Evolutionary conservation across 1,139 yeast species (phyloP).

Genomic region (Williopsis jadinii): DNA sequence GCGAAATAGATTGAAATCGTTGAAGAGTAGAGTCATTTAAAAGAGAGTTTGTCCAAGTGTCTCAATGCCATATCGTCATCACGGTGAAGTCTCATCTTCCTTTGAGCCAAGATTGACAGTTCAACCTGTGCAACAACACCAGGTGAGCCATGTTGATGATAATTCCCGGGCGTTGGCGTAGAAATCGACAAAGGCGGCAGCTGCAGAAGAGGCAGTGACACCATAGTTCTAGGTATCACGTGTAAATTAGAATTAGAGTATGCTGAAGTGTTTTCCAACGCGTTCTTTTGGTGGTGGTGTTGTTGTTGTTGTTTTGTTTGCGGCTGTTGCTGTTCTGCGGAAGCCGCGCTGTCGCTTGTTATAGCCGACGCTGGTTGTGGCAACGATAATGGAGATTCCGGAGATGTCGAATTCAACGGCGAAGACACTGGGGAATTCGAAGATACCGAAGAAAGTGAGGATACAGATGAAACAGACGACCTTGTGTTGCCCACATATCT

Average conservation of each 20-base stretch:
- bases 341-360: not conserved
- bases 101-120: not conserved
- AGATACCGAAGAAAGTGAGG: not conserved
- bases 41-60: constrained; percentile 14
- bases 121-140: not conserved
- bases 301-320: too few species aligned
- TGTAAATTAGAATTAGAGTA: not conserved
- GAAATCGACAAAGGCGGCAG: not conserved
- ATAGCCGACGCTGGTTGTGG: not conserved
- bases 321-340: not conserved
- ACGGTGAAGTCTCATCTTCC: not conserved
- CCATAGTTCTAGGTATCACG: not conserved
- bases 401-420: not conserved
- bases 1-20: too few species aligned
- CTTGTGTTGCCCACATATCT: not conserved
- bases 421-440: not conserved
- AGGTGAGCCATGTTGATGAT: not conserved
- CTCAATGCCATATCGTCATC: constrained; percentile 15
- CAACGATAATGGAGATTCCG: not conserved
- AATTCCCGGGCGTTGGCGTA: not conserved
- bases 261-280: not conserved
- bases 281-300: too few species aligned
- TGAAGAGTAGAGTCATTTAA: constrained; percentile 4
- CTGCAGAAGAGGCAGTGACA: not conserved
- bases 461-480: not conserved